Evolutionary conservation across 148 eudicot species (phyloP).

Genomic region (Vaccinium myrtillus): DNA sequence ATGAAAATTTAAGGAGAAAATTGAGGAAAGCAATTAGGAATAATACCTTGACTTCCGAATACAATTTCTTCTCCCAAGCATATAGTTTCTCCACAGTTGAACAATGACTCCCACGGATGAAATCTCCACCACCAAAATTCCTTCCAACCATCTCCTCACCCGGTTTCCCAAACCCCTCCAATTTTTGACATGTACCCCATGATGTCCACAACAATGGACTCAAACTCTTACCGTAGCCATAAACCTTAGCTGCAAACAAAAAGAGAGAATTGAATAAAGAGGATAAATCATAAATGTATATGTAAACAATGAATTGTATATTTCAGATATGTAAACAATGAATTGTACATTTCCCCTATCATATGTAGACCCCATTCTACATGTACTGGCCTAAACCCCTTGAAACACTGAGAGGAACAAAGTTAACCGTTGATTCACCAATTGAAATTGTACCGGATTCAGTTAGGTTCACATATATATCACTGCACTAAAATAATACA

Average conservation of each 20-base stretch:
- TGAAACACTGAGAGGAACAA: neutral
- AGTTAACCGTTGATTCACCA: too few relatives aligned
- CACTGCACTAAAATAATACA: too few relatives aligned
- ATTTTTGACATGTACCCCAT: constrained; percentile 49
- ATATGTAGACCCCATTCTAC: neutral
- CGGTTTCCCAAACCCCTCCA: constrained; percentile 52
- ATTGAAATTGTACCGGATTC: too few relatives aligned
- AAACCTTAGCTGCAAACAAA: constrained; percentile 41
- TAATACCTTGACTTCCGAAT: constrained; percentile 79
- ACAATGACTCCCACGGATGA: constrained; percentile 45
- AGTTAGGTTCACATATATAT: too few relatives aligned
- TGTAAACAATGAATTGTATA: neutral
- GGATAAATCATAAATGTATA: neutral
- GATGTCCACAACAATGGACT: constrained; percentile 47
- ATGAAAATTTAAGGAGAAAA: neutral
- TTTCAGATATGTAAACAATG: neutral
- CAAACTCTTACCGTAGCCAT: constrained; percentile 58
- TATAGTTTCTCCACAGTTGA: constrained; percentile 84
- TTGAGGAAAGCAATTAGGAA: neutral
- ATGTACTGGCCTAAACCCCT: neutral
- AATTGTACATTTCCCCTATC: neutral
- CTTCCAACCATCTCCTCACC: constrained; percentile 41
- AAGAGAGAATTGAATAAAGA: neutral
- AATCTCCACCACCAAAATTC: constrained; percentile 21
- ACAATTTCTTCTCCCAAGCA: constrained; percentile 97